phyloP scores from a whole-genome alignment of 306 rosid genomes.

The Vigna angularis region DNA sequence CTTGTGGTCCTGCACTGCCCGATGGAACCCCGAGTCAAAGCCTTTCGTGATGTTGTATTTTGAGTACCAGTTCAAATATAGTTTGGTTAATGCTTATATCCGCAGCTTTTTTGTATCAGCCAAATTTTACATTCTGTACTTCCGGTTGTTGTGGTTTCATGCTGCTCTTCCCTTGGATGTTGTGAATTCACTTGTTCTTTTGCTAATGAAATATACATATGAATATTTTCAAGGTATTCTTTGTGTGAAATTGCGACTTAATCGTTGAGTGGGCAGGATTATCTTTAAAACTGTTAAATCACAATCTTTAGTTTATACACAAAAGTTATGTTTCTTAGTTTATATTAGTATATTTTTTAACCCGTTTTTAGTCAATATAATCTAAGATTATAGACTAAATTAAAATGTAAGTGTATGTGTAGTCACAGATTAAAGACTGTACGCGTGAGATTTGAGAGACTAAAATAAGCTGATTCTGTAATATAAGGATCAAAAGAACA shows the following conservation, averaged over 20 bases:
- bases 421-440: too few species aligned
- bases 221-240: neutral
- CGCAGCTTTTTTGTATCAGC: neutral
- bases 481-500: neutral
- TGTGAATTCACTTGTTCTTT: slow-evolving; percentile 8
- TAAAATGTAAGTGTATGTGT: too few species aligned
- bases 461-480: too few species aligned
- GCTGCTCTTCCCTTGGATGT: slow-evolving; percentile 23
- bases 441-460: too few species aligned
- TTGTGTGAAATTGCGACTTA: neutral
- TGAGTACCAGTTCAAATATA: slow-evolving; percentile 36
- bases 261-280: neutral
- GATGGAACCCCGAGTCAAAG: neutral
- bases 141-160: slow-evolving; percentile 13
- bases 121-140: slow-evolving; percentile 7
- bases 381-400: too few species aligned
- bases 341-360: too few species aligned
- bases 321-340: too few species aligned
- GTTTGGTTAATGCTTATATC: slow-evolving; percentile 12
- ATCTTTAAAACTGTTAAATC: neutral
- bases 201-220: neutral
- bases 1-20: slow-evolving; percentile 39
- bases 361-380: too few species aligned
- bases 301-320: too few species aligned
- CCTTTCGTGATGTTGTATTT: slow-evolving; percentile 33